Conservation (phyloP, 495 filamentous ascomycete species). For the Trichoderma erinaceum region DNA sequence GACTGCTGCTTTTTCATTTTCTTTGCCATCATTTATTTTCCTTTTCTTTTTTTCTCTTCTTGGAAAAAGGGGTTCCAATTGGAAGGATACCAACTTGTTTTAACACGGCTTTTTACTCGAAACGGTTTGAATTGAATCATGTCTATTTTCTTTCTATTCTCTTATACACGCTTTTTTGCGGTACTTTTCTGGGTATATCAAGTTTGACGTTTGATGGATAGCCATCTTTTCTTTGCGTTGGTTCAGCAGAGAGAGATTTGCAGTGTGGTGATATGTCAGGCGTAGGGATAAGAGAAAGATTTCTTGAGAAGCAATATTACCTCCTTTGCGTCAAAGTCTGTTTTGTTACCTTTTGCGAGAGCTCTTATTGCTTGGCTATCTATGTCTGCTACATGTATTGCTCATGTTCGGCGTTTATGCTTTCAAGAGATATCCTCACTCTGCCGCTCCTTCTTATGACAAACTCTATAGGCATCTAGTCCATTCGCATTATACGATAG, state of each 20-base stretch:
- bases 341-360: neutral
- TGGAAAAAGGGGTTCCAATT: neutral
- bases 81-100: conserved; percentile 14
- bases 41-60: neutral
- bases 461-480: too few relatives aligned
- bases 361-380: too few relatives aligned
- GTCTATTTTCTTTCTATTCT: neutral
- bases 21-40: neutral
- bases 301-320: neutral
- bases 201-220: neutral
- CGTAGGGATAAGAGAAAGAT: neutral
- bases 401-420: neutral
- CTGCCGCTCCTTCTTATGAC: too few relatives aligned
- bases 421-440: too few relatives aligned
- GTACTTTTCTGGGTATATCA: neutral
- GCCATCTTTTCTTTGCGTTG: neutral
- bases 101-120: neutral
- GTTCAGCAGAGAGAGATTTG: neutral
- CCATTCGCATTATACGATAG: too few relatives aligned
- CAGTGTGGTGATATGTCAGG: neutral
- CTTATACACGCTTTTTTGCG: neutral
- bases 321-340: neutral
- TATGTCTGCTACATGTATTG: too few relatives aligned
- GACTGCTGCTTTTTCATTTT: conserved; percentile 4
- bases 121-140: neutral